phyloP scores from a whole-genome alignment of 202 grass and related monocot genomes.

The Eragrostis tef region DNA sequence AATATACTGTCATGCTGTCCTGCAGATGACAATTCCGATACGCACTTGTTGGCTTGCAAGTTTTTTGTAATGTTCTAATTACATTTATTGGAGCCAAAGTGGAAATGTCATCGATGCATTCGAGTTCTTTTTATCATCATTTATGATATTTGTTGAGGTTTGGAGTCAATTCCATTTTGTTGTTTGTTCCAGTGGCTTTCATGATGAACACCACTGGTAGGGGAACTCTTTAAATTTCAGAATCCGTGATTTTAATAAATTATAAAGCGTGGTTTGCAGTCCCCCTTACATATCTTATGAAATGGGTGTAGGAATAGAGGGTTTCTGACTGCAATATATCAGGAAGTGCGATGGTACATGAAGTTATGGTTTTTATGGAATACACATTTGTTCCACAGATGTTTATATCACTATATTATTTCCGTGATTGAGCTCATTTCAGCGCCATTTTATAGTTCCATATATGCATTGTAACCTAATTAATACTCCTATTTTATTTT shows the following conservation, averaged over 20 bases:
- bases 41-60: constrained; percentile 15
- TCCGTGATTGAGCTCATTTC: not conserved
- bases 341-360: not conserved
- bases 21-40: constrained; percentile 57
- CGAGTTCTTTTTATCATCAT: not conserved
- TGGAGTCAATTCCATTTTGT: not conserved
- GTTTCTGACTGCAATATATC: not conserved
- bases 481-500: not conserved
- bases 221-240: not conserved
- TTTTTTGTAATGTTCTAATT: constrained; percentile 15
- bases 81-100: constrained; percentile 13
- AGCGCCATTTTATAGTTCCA: not conserved
- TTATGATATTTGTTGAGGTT: not conserved
- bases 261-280: not conserved
- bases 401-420: not conserved
- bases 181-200: constrained; percentile 2
- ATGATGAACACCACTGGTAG: not conserved
- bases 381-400: not conserved
- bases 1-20: constrained; percentile 32
- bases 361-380: not conserved
- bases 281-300: not conserved
- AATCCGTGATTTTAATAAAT: not conserved
- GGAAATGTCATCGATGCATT: constrained; percentile 16
- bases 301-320: constrained; percentile 11
- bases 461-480: not conserved